Evolutionary conservation across 2,329 filamentous ascomycete genomes (phyloP), one percentile per base, ranked within the genome.

Genomic region (Neonectria coccinea): DNA sequence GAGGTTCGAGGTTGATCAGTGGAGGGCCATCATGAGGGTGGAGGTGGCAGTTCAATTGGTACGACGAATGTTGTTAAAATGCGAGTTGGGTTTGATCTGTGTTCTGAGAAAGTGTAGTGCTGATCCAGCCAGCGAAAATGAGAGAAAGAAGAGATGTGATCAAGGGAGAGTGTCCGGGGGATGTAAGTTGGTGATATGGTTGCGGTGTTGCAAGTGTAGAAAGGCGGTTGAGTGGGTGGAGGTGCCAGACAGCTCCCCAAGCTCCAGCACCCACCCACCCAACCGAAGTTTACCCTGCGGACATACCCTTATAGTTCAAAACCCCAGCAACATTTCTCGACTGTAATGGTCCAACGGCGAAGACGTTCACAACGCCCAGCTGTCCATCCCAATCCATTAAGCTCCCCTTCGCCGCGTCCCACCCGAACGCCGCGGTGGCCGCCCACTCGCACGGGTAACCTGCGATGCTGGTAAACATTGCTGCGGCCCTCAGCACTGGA

Each of bases 371-470:
- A 79, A 83, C 85, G 76, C 78, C 75, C 75, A 76, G 78, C 77
- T 77, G 80, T 78, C 80, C 82, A 74, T 64, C 67, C 84, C 85
- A 85, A 84, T 81, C 81, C 85, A 83, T 80, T 85, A 69, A 84
- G 84, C 84, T 82, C 82, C 83, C 81, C 79, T 79, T 75, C 77
- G 81, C 79, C 85, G 84, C 87, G 88, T 87, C 88, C 88, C 88
- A 85, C 81, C 82, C 88, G 89, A 91, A 90, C 84, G 86, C 84
- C 71, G 87, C 86, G 88, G 88, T 88, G 87, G 83, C 75, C 79
- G 78, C 80, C 84, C 86, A 89, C 88, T 90, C 88, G 85, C 83
- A 84, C 75, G 85, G 89, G 89, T 79, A 91, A 85, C 89, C 85
- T 83, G 84, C 86, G 89, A 90, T 84, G 79, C 84, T 88, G 84